Conservation (phyloP, 2,329 filamentous ascomycete genomes). For the Beauveria caledonica region DNA sequence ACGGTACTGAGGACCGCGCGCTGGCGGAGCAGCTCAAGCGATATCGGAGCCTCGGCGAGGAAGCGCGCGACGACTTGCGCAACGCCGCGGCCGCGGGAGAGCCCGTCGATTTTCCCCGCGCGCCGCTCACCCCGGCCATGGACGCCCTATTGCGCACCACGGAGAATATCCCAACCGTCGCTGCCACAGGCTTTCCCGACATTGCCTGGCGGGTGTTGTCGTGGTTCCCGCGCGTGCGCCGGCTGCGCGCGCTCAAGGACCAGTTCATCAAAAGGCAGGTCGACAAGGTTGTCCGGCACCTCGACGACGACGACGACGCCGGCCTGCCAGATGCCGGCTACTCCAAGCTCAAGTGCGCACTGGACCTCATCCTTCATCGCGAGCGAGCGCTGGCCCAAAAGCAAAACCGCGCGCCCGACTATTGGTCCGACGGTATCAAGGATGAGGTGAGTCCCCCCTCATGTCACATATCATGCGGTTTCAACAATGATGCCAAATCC, state of each 20-base stretch:
- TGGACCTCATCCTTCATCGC: conserved; percentile 3
- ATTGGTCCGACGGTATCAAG: conserved; percentile 4
- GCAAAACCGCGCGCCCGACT: conserved; percentile 1
- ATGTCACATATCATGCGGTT: neutral
- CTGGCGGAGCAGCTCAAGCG: neutral
- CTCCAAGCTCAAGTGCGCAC: conserved; percentile 1
- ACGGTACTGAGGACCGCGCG: conserved; percentile 1
- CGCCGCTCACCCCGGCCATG: neutral
- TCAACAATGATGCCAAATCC: conserved; percentile 15
- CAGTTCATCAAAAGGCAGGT: conserved; percentile 1
- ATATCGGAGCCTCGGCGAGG: neutral
- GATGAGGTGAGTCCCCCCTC: neutral
- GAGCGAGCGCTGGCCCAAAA: neutral
- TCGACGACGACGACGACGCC: neutral
- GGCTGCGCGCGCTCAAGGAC: neutral
- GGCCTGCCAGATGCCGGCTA: neutral
- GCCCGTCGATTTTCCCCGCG: neutral
- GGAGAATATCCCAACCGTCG: conserved; percentile 1
- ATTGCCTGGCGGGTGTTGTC: conserved; percentile 1
- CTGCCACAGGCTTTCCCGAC: conserved; percentile 1
- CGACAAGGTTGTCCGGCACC: neutral
- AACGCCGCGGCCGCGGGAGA: neutral
- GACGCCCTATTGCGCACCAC: neutral
- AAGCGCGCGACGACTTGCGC: neutral
- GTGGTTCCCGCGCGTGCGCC: neutral